Evolutionary conservation across 2,329 filamentous ascomycete species (phyloP), one percentile per base, ranked within the genome.

Genomic region (Pestalotiopsis sp.): DNA sequence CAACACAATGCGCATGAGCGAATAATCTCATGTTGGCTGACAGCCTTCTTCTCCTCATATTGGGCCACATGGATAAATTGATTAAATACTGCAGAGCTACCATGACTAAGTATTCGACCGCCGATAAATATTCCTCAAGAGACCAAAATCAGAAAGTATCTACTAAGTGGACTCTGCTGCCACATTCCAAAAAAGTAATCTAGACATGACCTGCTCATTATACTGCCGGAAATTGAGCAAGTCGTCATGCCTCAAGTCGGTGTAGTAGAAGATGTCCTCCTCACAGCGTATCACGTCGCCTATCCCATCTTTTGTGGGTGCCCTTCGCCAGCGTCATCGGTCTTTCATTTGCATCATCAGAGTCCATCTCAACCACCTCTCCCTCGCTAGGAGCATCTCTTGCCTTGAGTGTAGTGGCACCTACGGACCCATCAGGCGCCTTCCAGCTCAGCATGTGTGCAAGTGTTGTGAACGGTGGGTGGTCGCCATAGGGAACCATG

Each of bases 401-500:
- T 4, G 9, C 36, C 38, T 31, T 23, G n/a, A 49, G n/a, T 23
- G 61, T 64, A 6, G 39, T 20, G 12, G 20, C 20, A 14, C 61
- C 61, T n/a, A 7, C 13, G n/a, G 38, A 52, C 14, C 20, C 61
- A 49, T 64, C 41, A 17, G 64, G 64, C 9, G 52, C 49, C 7
- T 58, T 66, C 64, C 64, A 66, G 41, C 36, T 61, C 52, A 59
- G 23, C 56, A 62, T 67, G 3, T 62, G 59, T 2, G 70, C 71
- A 14, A 72, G 49, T 65, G 74, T 76, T 9, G 71, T 76, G 71
- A 74, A 72, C 12, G 74, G 72, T 38, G 72, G 72, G 12, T 68
- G 64, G 27, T 62, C 49, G 13, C 72, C 74, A 58, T 78, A 78
- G 23, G 76, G 76, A 20, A 75, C 71, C 14, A 71, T 52, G 14